Conservation (phyloP, 2,329 filamentous ascomycete genomes). For the Trichoderma semiorbis region DNA sequence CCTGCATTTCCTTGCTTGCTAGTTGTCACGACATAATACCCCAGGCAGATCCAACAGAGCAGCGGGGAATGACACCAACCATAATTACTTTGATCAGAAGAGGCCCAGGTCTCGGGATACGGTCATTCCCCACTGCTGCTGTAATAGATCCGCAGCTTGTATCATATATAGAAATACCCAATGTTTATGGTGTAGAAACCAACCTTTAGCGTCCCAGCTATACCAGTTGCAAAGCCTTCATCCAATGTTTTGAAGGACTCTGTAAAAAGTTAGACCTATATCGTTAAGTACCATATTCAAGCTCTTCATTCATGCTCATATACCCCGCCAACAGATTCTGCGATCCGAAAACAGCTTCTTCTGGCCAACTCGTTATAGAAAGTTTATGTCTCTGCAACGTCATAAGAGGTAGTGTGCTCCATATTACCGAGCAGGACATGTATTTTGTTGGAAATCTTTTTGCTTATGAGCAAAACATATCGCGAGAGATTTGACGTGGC, state of each 20-base stretch:
- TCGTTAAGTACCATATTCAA: too few relatives aligned
- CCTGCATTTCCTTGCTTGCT: background rate
- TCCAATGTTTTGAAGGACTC: too few relatives aligned
- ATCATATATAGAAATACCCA: background rate
- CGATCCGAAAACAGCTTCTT: too few relatives aligned
- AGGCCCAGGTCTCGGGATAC: background rate
- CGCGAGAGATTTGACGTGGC: too few relatives aligned
- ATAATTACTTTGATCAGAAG: background rate
- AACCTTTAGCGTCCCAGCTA: background rate
- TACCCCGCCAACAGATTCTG: too few relatives aligned
- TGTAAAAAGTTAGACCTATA: too few relatives aligned
- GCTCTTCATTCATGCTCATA: background rate
- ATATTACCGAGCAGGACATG: too few relatives aligned
- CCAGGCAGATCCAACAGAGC: background rate
- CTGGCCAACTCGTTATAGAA: too few relatives aligned
- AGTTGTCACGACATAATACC: background rate
- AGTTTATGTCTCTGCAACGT: rapidly evolving
- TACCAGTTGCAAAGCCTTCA: background rate
- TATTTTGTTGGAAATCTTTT: too few relatives aligned
- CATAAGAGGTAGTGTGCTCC: too few relatives aligned
- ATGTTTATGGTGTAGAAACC: background rate
- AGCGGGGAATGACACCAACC: background rate
- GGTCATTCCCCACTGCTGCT: background rate
- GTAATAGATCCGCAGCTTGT: background rate
- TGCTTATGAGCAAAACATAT: too few relatives aligned